Conservation (phyloP, 352 stramenopile species). For the Phytophthora syringae region DNA sequence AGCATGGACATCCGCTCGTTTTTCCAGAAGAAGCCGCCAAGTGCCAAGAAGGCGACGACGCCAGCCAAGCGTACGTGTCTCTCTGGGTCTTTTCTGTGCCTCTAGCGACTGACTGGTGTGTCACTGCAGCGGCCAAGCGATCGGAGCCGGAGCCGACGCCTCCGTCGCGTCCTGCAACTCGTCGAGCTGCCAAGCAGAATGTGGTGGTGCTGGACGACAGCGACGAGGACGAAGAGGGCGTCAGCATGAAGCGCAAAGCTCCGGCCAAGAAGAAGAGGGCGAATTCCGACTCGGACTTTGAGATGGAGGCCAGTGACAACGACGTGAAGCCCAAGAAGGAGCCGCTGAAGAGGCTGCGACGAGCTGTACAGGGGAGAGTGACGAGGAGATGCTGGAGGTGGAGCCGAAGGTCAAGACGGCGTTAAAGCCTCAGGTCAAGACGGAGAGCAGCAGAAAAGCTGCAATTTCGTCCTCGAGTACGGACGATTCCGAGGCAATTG, state of each 20-base stretch:
- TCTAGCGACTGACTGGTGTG: too few species aligned
- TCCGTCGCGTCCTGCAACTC: conserved; percentile 21
- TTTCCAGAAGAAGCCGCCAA: conserved; percentile 63
- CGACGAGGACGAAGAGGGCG: conserved; percentile 45
- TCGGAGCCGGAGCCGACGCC: conserved; percentile 41
- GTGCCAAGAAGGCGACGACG: conserved; percentile 35
- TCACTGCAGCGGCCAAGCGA: conserved; percentile 23
- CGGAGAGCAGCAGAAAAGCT: not conserved
- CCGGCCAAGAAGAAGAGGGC: conserved; percentile 32
- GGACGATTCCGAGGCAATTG: conserved; percentile 13
- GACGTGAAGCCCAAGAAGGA: conserved; percentile 26
- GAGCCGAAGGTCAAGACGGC: conserved; percentile 17
- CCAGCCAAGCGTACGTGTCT: conserved; percentile 33
- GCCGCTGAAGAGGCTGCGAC: conserved; percentile 19
- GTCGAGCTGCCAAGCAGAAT: conserved; percentile 42
- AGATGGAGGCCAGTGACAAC: conserved; percentile 33
- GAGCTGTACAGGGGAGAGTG: conserved; percentile 15
- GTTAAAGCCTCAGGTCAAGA: too few species aligned
- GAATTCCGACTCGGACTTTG: conserved; percentile 51
- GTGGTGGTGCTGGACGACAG: conserved; percentile 68
- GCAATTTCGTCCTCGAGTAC: not conserved
- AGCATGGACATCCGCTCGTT: conserved; percentile 88
- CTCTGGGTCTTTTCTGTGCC: not conserved
- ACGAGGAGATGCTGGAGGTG: conserved; percentile 32
- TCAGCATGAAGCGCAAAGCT: conserved; percentile 32